Evolutionary conservation across 768 basidiomycete genomes (phyloP), one percentile per base, ranked within the genome.

Genomic region (Lactarius sanguifluus): DNA sequence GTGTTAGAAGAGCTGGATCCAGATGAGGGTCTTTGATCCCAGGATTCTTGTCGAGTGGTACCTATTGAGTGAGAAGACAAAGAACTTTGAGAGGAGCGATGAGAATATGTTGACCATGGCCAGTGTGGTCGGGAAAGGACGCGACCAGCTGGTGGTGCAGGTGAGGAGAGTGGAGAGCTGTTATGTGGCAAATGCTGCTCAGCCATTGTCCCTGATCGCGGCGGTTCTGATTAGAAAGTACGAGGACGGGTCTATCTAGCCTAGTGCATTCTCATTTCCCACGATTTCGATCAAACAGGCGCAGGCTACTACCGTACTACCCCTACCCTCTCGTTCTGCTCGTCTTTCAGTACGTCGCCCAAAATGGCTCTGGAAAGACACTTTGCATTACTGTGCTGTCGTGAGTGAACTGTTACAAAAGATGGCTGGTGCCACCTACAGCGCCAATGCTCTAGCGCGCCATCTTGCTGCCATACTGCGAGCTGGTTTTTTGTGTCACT

Each of bases 381-480:
- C 86, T 77, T 64, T 91, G 84, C 92, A 96, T 95, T 40, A 92
- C 89, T 90, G 64, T 2, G 23, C 15, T 43, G 18, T 57, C 45
- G 34, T 64, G 52, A 62, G 59, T 50, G 20, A 18, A 3, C 43
- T 16, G 43, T 10, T 30, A 9, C 13, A 16, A 54, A 57, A 23
- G 12, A 15, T 18, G 2, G 12, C 25, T 20, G 15, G 45, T 28
- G 40, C n/a, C 32, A 81, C 88, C 69, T 73, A 90, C 90, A 74
- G 67, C 81, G 81, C 94, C 94, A 97, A 71, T 94, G 92, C 52
- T 86, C 82, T 55, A 86, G 69, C 1, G 87, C 86, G 70, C 85
- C 85, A 41, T 79, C 79, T 32, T 83, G 77, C 74, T 95, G 92
- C 80, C 90, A 84, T 43, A 81, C 79, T 38, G 83, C 83, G 64